Evolutionary conservation across 2,329 filamentous ascomycete genomes (phyloP).

Genomic region (Phyllosticta ampelicida): DNA sequence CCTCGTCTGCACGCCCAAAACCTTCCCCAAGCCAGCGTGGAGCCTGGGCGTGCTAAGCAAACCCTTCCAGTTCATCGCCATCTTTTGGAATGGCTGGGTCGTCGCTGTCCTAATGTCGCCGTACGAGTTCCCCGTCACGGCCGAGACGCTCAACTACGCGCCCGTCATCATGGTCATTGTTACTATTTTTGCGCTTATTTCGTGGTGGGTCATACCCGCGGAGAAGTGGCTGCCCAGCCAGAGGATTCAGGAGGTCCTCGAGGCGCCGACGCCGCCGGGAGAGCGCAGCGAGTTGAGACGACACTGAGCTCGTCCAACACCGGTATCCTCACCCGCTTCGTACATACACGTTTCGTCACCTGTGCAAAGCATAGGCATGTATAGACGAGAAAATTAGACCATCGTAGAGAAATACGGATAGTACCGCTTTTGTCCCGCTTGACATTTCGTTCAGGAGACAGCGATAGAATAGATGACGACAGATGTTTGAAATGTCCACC

Average conservation of each 20-base stretch:
- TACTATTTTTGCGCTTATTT: slow-evolving; percentile 27
- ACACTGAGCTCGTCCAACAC: neutral
- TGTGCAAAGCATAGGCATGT: neutral
- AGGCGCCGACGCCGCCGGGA: neutral
- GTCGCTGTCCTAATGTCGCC: slow-evolving; percentile 30
- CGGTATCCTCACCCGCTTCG: neutral
- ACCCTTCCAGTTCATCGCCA: slow-evolving; percentile 25
- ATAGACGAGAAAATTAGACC: neutral
- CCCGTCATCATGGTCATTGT: slow-evolving; percentile 30
- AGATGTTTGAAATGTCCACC: neutral
- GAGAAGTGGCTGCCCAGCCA: slow-evolving; percentile 24
- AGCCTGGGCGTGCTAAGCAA: slow-evolving; percentile 27
- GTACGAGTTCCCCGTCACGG: slow-evolving; percentile 25
- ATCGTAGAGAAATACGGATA: too few species aligned
- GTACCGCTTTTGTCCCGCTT: too few species aligned
- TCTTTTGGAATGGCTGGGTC: slow-evolving; percentile 30
- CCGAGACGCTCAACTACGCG: slow-evolving; percentile 25
- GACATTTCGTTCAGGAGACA: too few species aligned
- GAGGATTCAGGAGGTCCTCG: slow-evolving; percentile 7
- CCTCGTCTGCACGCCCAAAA: slow-evolving; percentile 26
- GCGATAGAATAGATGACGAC: too few species aligned
- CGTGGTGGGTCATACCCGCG: slow-evolving; percentile 27
- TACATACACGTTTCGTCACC: neutral
- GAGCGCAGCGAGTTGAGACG: neutral
- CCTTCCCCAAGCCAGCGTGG: slow-evolving; percentile 27